Conservation (phyloP, 2,329 filamentous ascomycete genomes). For the Cladosporium halotolerans region DNA sequence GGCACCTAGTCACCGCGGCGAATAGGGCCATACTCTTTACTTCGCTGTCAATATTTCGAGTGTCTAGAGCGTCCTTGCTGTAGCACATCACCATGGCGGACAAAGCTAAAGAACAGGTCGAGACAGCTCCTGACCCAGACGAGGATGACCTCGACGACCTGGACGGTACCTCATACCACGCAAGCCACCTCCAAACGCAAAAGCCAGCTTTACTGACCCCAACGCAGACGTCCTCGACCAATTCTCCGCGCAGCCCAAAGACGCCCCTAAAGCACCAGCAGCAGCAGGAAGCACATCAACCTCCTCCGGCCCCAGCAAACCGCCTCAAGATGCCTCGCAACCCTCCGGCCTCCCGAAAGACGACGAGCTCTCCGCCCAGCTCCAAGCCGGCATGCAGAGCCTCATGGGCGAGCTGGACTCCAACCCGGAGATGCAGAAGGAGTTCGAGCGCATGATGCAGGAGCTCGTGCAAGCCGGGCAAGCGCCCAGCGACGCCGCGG, state of each 20-base stretch:
- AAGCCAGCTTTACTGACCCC: constrained; percentile 6
- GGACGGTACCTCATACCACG: constrained; percentile 57
- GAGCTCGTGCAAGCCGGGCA: constrained; percentile 49
- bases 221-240: constrained; percentile 79
- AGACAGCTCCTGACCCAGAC: constrained; percentile 67
- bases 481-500: constrained; percentile 29
- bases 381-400: constrained; percentile 86
- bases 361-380: constrained; percentile 25
- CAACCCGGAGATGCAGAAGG: constrained; percentile 62
- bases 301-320: constrained; percentile 35
- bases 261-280: constrained; percentile 19
- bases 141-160: constrained; percentile 89
- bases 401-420: constrained; percentile 64
- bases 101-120: constrained; percentile 22
- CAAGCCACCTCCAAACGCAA: not conserved
- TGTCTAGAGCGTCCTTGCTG: too few relatives aligned
- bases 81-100: constrained; percentile 11
- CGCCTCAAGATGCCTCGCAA: constrained; percentile 16
- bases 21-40: too few relatives aligned
- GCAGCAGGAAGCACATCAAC: constrained; percentile 25
- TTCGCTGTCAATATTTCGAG: too few relatives aligned
- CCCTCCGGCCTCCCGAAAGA: constrained; percentile 22
- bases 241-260: constrained; percentile 49
- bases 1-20: not conserved
- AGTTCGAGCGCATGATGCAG: constrained; percentile 55